A percentile compares a stretch with the other conserved stretches of the same genome.
These are phyloP conservation scores for Geranium rotundifolium DNA, from an alignment of 345 rosid species.

Conservation along the genomic window DNA sequence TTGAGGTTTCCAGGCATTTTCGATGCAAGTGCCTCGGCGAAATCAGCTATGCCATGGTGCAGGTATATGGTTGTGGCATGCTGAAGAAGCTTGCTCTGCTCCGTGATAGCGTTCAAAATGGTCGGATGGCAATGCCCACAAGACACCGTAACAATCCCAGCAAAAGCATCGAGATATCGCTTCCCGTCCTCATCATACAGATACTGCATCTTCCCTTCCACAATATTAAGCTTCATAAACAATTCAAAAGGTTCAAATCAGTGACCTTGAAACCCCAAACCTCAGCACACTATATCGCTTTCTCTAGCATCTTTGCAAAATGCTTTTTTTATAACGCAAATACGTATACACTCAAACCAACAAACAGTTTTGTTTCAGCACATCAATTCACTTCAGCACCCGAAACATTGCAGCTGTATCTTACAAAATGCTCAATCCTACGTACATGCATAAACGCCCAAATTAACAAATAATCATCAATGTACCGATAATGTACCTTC, in stretches of 20 bases:
- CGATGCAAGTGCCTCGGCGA: conserved; percentile 78
- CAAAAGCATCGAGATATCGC: conserved; percentile 78
- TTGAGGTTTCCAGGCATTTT: conserved; percentile 91
- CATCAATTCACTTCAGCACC: too few species aligned
- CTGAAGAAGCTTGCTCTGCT: conserved; percentile 83
- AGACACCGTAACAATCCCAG: conserved; percentile 86
- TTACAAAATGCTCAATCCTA: too few species aligned
- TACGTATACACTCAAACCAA: too few species aligned
- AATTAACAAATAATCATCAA: too few species aligned
- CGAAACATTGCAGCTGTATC: too few species aligned
- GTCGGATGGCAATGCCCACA: conserved; percentile 96
- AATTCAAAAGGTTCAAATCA: neutral
- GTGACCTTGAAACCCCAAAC: neutral
- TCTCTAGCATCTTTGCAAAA: too few species aligned
- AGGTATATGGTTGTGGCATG: conserved; percentile 84
- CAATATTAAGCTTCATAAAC: conserved; percentile 57
- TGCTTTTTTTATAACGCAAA: too few species aligned
- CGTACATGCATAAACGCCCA: too few species aligned
- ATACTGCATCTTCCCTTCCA: conserved; percentile 97
- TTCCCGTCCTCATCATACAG: conserved; percentile 73
- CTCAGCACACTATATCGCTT: too few species aligned
- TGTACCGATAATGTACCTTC: too few species aligned
- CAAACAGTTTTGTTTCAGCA: too few species aligned
- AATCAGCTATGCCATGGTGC: conserved; percentile 76
- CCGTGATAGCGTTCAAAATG: conserved; percentile 48